Percentiles rank a stretch among this genome's conserved stretches.
Conservation (phyloP, 768 basidiomycete species). For the Phlegmacium glaucopus region DNA sequence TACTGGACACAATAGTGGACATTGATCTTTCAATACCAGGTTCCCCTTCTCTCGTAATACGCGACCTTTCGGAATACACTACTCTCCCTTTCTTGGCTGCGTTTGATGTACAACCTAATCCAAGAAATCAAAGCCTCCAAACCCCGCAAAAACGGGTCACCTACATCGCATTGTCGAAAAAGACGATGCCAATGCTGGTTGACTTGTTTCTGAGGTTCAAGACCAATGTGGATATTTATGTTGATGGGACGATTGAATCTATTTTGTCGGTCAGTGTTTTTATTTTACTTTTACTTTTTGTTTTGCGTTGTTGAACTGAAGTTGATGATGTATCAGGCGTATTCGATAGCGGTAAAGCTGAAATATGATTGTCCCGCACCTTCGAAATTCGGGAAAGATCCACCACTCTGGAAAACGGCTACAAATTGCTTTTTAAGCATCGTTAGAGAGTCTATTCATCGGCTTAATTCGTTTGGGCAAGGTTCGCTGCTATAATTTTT, state of each 20-base stretch:
- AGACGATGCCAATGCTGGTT: constrained; percentile 78
- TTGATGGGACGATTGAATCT: constrained; percentile 82
- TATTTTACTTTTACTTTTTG: neutral
- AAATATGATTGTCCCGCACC: constrained; percentile 94
- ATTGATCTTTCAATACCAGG: constrained; percentile 65
- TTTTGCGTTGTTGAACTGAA: neutral
- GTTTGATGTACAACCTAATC: constrained; percentile 51
- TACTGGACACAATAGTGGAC: constrained; percentile 64
- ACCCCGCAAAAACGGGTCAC: constrained; percentile 66
- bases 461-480: constrained; percentile 45
- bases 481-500: constrained; percentile 34
- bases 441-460: constrained; percentile 61
- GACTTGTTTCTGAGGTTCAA: constrained; percentile 74
- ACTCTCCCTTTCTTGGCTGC: constrained; percentile 86
- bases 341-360: constrained; percentile 86
- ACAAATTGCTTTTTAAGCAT: constrained; percentile 72
- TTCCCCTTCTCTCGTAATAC: constrained; percentile 69
- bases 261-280: constrained; percentile 60
- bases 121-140: constrained; percentile 39
- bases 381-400: constrained; percentile 83
- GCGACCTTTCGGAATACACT: constrained; percentile 81
- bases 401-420: constrained; percentile 95
- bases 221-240: constrained; percentile 57
- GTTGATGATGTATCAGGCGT: constrained; percentile 52
- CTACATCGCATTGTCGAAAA: constrained; percentile 88